Conservation (phyloP, 2,329 filamentous ascomycete genomes). For the Colletotrichum incanum region DNA sequence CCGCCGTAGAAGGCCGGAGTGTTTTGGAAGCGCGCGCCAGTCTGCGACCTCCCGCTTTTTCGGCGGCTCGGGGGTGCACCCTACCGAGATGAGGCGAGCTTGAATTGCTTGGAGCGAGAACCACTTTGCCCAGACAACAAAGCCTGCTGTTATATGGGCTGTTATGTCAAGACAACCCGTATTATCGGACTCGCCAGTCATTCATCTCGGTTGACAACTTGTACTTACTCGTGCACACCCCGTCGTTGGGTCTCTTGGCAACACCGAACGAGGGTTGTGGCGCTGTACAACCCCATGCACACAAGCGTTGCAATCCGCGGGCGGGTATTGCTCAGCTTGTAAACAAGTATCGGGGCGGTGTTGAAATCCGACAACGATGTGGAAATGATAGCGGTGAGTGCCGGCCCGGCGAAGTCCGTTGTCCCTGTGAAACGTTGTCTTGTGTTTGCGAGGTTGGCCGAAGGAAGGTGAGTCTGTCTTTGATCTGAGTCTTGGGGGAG, state of each 20-base stretch:
- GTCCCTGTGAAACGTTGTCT: constrained; percentile 6
- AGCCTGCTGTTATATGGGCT: constrained; percentile 13
- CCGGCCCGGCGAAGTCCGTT: background rate
- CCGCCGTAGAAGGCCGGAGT: constrained; percentile 4
- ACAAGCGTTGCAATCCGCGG: background rate
- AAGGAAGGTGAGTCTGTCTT: constrained; percentile 22
- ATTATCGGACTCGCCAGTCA: background rate
- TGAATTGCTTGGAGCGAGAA: constrained; percentile 2
- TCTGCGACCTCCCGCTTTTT: constrained; percentile 9
- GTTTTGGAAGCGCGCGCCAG: constrained; percentile 41
- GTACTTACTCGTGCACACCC: constrained; percentile 26
- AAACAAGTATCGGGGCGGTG: constrained; percentile 4
- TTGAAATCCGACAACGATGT: background rate
- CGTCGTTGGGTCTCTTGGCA: constrained; percentile 20
- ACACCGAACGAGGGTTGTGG: constrained; percentile 15
- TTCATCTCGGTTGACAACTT: constrained; percentile 8
- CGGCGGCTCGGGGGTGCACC: constrained; percentile 14
- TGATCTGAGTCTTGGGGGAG: constrained; percentile 10
- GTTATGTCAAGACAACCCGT: background rate
- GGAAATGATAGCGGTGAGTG: background rate
- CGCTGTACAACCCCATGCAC: constrained; percentile 10
- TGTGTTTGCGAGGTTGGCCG: background rate
- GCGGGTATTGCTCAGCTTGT: background rate
- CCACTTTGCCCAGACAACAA: constrained; percentile 6
- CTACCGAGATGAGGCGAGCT: background rate